Evolutionary conservation across 805 yeast species (phyloP), one percentile per base, ranked within the genome.

Genomic region (Wickerhamiella hasegawae): DNA sequence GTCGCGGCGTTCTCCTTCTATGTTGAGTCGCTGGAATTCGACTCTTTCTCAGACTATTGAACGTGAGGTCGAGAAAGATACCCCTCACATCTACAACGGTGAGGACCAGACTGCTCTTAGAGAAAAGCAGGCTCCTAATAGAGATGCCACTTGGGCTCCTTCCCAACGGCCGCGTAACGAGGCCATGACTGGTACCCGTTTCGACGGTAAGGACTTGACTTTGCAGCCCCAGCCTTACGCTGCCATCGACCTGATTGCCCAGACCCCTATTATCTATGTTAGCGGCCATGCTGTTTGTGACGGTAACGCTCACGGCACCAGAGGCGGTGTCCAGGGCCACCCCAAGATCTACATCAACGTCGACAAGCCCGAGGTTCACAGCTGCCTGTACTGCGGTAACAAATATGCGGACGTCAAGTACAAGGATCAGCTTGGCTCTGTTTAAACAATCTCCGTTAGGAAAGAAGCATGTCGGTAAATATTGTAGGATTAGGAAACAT

Each of bases 301-400:
- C 48, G 94, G 94, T 27, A 64, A 58, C 41, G 43, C 40, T 42
- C 40, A 49, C 37, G 75, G 78, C 45, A 73, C 65, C 46, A 47
- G 43, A 30, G 51, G 51, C 28, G 79, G 78, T 9, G 63, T 60
- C 16, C 72, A 70, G 48, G 94, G 94, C 15, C 94, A 81, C 54
- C 94, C 94, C 30, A 77, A 76, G 54, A 71, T 81, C 17, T 81
- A 59, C 54, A 80, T 81, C 57, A 80, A 80, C 56, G 66, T 82
- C 51, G 93, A 81, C 54, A 73, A 71, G 52, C 77, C 82, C 28
- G 71, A 73, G 41, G 66, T 79, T 11, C 69, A 72, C 34, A 63
- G 78, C 15, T 81, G 94, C 60, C 82, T 82, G 6, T 81, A 81
- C 63, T 81, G 94, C 38, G 54, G 54, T 25, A 41, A 39, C 42